A percentile compares a stretch with the other conserved stretches of the same genome.
Conservation (phyloP, 805 yeast species). For the Debaryomyces maramus region DNA sequence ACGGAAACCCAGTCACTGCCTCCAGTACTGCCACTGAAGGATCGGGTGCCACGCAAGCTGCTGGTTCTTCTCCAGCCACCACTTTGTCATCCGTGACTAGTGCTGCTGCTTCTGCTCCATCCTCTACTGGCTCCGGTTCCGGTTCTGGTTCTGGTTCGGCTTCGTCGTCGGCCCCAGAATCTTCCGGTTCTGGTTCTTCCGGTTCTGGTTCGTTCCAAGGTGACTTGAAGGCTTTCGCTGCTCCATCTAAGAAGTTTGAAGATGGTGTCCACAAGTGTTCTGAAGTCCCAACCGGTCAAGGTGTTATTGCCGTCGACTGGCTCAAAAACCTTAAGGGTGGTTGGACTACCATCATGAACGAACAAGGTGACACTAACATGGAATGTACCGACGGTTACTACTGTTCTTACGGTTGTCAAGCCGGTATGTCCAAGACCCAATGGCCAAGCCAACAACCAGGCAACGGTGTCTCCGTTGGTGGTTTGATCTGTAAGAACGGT, state of each 20-base stretch:
- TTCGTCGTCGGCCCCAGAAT: slow-evolving; percentile 8
- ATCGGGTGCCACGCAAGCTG: not conserved
- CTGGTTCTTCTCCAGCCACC: slow-evolving; percentile 8
- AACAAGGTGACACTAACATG: slow-evolving; percentile 48
- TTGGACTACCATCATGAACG: slow-evolving; percentile 45
- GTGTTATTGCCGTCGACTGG: slow-evolving; percentile 63
- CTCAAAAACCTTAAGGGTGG: slow-evolving; percentile 51
- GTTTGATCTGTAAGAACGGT: slow-evolving; percentile 62
- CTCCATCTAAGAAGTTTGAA: slow-evolving; percentile 54
- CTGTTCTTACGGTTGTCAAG: slow-evolving; percentile 77
- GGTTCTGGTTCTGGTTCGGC: slow-evolving; percentile 9
- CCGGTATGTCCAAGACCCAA: slow-evolving; percentile 81
- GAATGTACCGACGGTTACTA: slow-evolving; percentile 63
- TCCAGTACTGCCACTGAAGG: slow-evolving; percentile 4
- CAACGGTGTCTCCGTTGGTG: slow-evolving; percentile 72
- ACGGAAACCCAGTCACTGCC: slow-evolving; percentile 31
- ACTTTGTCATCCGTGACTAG: slow-evolving; percentile 12
- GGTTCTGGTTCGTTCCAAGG: slow-evolving; percentile 47
- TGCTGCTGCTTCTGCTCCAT: slow-evolving; percentile 11
- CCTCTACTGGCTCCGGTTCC: slow-evolving; percentile 3
- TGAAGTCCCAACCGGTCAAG: slow-evolving; percentile 72
- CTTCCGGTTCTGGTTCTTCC: slow-evolving; percentile 24
- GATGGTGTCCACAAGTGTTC: slow-evolving; percentile 74
- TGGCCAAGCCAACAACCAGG: slow-evolving; percentile 71
- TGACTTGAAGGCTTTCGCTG: slow-evolving; percentile 52